Evolutionary conservation across 2,329 filamentous ascomycete species (phyloP).

Genomic region (Reticulascus tulasneorum): DNA sequence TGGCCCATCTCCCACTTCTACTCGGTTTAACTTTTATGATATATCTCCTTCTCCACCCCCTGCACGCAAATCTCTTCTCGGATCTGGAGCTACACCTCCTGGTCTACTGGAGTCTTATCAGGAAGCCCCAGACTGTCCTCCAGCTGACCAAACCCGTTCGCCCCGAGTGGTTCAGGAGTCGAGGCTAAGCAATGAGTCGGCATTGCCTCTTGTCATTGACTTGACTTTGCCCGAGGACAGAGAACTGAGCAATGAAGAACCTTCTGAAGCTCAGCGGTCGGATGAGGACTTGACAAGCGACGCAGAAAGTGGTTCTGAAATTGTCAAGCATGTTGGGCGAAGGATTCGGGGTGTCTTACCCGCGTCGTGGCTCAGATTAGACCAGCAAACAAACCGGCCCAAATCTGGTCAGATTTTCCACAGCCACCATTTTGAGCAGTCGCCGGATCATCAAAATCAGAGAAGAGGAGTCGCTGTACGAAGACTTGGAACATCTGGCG

Average conservation of each 20-base stretch:
- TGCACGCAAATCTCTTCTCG: too few relatives aligned
- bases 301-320: slow-evolving; percentile 38
- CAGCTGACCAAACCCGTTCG: too few relatives aligned
- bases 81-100: too few relatives aligned
- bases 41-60: too few relatives aligned
- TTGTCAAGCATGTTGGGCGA: slow-evolving; percentile 32
- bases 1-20: too few relatives aligned
- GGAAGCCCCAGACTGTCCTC: too few relatives aligned
- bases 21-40: too few relatives aligned
- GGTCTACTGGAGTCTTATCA: too few relatives aligned
- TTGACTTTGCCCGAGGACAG: too few relatives aligned
- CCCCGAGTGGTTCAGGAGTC: too few relatives aligned
- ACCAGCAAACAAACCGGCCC: slow-evolving; percentile 34
- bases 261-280: slow-evolving; percentile 2
- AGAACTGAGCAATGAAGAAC: slow-evolving; percentile 11
- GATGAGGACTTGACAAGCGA: slow-evolving; percentile 19
- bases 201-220: too few relatives aligned
- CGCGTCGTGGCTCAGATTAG: slow-evolving; percentile 63
- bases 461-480: slow-evolving; percentile 49
- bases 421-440: slow-evolving; percentile 22
- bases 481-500: slow-evolving; percentile 26
- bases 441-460: slow-evolving; percentile 32
- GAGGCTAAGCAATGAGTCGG: too few relatives aligned
- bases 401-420: slow-evolving; percentile 24
- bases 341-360: slow-evolving; percentile 59